phyloP scores from a whole-genome alignment of 1,284 basidiomycete genomes.

The Ustilago bromivora region DNA sequence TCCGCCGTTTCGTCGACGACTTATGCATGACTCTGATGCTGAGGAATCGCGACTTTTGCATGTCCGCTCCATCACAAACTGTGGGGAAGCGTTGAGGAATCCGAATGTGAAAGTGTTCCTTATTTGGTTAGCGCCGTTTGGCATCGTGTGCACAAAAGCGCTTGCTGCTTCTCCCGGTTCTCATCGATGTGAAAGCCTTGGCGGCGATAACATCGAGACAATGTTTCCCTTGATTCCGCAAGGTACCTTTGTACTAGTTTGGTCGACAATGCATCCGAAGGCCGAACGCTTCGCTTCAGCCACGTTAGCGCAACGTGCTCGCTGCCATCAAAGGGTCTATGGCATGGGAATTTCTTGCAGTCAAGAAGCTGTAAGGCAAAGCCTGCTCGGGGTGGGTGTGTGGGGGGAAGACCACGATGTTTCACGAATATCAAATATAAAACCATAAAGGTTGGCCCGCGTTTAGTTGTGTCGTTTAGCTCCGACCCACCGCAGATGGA shows the following conservation, averaged over 20 bases:
- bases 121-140: slow-evolving; percentile 6
- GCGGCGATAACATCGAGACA: background rate
- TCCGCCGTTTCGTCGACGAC: background rate
- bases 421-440: background rate
- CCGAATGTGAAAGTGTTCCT: background rate
- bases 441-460: slow-evolving; percentile 1
- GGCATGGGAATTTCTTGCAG: too few species aligned
- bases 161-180: background rate
- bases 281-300: background rate
- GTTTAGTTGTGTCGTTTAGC: background rate
- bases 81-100: background rate
- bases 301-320: background rate
- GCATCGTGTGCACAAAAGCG: background rate
- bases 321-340: too few species aligned
- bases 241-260: background rate
- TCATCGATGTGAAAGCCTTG: background rate
- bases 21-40: background rate
- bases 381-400: background rate
- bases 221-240: background rate
- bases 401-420: background rate
- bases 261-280: background rate
- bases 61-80: background rate
- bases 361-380: too few species aligned
- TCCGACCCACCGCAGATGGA: background rate
- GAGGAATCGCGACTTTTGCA: slow-evolving; percentile 1